These are phyloP conservation scores for Miscanthus lutarioriparius DNA, from an alignment of 176 grass and related monocot species.

Conservation along the genomic window DNA sequence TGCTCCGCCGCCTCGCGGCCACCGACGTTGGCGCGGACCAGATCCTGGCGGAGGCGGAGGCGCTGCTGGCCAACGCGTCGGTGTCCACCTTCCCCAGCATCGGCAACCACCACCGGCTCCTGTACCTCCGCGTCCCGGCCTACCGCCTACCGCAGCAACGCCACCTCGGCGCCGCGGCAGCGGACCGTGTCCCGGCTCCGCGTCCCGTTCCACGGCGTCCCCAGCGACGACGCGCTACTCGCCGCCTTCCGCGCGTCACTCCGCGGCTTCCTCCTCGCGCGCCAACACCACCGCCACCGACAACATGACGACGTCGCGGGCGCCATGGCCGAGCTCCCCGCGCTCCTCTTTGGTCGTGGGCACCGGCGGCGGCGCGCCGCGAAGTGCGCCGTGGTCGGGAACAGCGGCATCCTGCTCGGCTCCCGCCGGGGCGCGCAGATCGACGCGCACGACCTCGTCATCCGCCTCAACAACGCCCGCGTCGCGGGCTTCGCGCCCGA, in stretches of 20 bases:
- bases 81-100: slow-evolving; percentile 42
- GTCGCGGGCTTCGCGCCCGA: slow-evolving; percentile 31
- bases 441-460: slow-evolving; percentile 63
- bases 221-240: slow-evolving; percentile 27
- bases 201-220: neutral
- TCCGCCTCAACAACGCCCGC: slow-evolving; percentile 90
- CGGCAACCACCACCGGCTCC: slow-evolving; percentile 41
- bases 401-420: slow-evolving; percentile 60
- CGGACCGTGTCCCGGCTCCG: slow-evolving; percentile 39
- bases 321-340: slow-evolving; percentile 20
- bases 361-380: neutral
- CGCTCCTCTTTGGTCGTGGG: neutral
- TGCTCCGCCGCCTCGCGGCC: slow-evolving; percentile 31
- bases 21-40: neutral
- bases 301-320: neutral
- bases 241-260: slow-evolving; percentile 28
- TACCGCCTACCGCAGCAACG: neutral
- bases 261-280: slow-evolving; percentile 12
- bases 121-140: slow-evolving; percentile 57
- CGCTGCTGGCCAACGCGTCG: slow-evolving; percentile 36
- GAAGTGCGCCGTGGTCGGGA: slow-evolving; percentile 62
- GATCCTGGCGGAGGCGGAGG: neutral
- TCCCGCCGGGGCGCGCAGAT: slow-evolving; percentile 43
- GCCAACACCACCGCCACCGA: neutral
- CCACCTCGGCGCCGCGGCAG: neutral